Evolutionary conservation across 164 flowering plant genomes (phyloP), one percentile per base, ranked within the genome.

Genomic region (Macadamia integrifolia): DNA sequence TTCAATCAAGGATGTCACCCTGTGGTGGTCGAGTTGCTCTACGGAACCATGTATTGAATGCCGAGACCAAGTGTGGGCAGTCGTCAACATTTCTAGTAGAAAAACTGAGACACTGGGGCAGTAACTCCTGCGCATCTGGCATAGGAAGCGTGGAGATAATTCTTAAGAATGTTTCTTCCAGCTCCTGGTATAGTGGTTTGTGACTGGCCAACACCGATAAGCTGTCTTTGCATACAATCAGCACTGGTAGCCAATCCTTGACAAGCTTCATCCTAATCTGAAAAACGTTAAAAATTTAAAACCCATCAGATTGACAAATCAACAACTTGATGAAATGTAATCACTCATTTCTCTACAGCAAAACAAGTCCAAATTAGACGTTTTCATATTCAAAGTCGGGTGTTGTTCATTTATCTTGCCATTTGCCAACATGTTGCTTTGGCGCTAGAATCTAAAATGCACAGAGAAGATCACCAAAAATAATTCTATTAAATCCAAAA

Each of bases 21-120:
- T 62, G 81, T 7, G 83, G 79, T 46, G 79, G 77, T 12, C 74
- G 72, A 48, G 80, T 76, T 65, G 98, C 93, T 15, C 98, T 91
- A 1, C 93, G 88, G 74, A 93, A 93, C 98, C 98, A 93, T 48
- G 98, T 93, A 76, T 88, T 80, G 70, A 93, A 93, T 8, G 96
- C 97, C 1, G 79, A 76, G 55, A 91, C 82, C 74, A 93, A 71
- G 74, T 93, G 97, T 2, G 93, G 89, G 64, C 98, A 91, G 62
- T 90, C 98, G 3, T 91, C 97, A 12, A 85, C 87, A 72, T 86
- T 85, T 66, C 94, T 83, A 59, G 98, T 90, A 32, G 97, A 86
- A 77, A 93, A 90, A 79, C 89, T 90, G 48, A 93, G 89, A 71
- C 98, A 93, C 70, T 88, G 89, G 62, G 83, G 84, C 79, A 93